Evolutionary conservation across 2,329 filamentous ascomycete species (phyloP), one percentile per base, ranked within the genome.

Genomic region (Aspergillus novoparasiticus): DNA sequence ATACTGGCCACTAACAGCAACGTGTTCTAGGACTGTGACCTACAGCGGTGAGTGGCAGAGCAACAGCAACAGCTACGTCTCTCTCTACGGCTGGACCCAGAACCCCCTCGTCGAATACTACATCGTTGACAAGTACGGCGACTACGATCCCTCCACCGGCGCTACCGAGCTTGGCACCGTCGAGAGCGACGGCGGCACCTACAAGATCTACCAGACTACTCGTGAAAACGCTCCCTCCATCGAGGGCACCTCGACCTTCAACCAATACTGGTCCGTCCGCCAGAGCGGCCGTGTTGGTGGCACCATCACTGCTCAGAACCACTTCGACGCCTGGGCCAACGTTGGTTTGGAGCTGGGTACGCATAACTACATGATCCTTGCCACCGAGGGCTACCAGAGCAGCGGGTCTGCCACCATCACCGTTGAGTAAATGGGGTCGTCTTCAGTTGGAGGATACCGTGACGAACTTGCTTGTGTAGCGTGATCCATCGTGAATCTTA

Each of bases 241-340:
- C 48, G 57, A 67, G 3, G 79, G 79, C 21, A 80, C 77, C 19
- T 64, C 71, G 0, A 82, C 79, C 19, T 82, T 82, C 67, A 68
- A 73, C 43, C 80, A 82, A 69, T 82, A 79, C 70, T 80, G 75
- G 73, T 81, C 78, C 6, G 73, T 82, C 36, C 77, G 80, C 19
- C 71, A 69, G 11, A 68, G 34, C 56, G 75, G 74, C 61, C 76
- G 79, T 2, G 70, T 69, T 14, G 69, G 72, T 32, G 78, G 78
- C 19, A 78, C 73, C 6, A 75, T 80, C 48, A 79, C 72, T 8
- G 74, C 72, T 14, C 64, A 65, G 36, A 78, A 78, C 63, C 76
- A 79, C 64, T 78, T 79, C 65, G 68, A 75, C 28, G 76, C 75
- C 6, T 79, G 76, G 76, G 67, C 69, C 19, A 62, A 60, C 8